Percentiles rank a stretch among this genome's conserved stretches.
These are phyloP conservation scores for Penicilliopsis zonata DNA, from an alignment of 495 filamentous ascomycete species.

Conservation along the genomic window DNA sequence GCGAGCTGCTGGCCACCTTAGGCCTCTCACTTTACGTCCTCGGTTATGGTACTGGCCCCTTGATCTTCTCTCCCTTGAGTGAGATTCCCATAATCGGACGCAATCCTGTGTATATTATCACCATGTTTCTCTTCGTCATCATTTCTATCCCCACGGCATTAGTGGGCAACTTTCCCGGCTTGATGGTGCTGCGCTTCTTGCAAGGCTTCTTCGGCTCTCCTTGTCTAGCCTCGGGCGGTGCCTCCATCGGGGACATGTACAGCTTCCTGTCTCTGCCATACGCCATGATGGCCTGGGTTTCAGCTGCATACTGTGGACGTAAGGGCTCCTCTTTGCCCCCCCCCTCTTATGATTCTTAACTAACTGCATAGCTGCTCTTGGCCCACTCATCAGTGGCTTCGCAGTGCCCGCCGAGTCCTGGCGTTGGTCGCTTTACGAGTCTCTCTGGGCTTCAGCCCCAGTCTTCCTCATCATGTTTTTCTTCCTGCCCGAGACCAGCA, in stretches of 20 bases:
- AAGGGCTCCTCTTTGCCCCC: slow-evolving; percentile 7
- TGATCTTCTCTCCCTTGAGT: slow-evolving; percentile 35
- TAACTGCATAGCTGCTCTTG: too few relatives aligned
- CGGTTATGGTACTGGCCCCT: slow-evolving; percentile 34
- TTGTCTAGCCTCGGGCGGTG: slow-evolving; percentile 42
- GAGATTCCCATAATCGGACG: slow-evolving; percentile 40
- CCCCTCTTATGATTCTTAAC: too few relatives aligned
- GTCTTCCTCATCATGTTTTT: slow-evolving; percentile 41
- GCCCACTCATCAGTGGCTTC: too few relatives aligned
- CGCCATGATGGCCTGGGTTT: slow-evolving; percentile 41
- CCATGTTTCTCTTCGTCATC: slow-evolving; percentile 39
- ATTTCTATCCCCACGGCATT: slow-evolving; percentile 35
- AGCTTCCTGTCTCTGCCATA: slow-evolving; percentile 41
- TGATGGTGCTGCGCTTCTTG: slow-evolving; percentile 39
- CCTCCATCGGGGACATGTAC: slow-evolving; percentile 42
- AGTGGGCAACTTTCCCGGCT: slow-evolving; percentile 33
- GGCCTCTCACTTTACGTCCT: slow-evolving; percentile 43
- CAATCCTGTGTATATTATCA: slow-evolving; percentile 38
- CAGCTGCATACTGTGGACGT: slow-evolving; percentile 36
- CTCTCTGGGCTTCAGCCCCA: slow-evolving; percentile 30
- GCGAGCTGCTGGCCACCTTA: slow-evolving; percentile 23
- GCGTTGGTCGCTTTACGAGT: slow-evolving; percentile 44
- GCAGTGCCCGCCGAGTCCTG: too few relatives aligned
- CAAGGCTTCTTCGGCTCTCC: slow-evolving; percentile 43
- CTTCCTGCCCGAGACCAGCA: slow-evolving; percentile 44